A percentile compares a stretch with the other conserved stretches of the same genome.
Evolutionary conservation across 768 basidiomycete genomes (phyloP).

Genomic region (Mycena crocata): DNA sequence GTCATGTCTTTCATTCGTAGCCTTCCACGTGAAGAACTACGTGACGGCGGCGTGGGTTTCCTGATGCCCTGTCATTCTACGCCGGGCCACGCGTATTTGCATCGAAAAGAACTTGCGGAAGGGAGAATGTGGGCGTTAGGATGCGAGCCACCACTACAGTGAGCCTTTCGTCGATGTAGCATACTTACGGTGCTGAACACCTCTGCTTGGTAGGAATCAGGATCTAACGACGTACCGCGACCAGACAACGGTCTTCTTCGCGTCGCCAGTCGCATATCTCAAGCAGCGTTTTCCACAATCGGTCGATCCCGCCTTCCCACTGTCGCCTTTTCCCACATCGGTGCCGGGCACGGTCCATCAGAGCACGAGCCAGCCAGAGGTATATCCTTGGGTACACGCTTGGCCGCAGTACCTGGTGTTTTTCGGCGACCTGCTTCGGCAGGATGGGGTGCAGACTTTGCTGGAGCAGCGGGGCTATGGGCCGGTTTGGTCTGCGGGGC

Average conservation of each 20-base stretch:
- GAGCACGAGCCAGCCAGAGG: constrained; percentile 34
- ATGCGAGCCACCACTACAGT: constrained; percentile 94
- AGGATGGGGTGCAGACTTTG: constrained; percentile 58
- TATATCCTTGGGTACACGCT: constrained; percentile 70
- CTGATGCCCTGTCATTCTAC: constrained; percentile 98
- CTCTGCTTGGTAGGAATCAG: constrained; percentile 54
- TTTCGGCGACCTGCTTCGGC: constrained; percentile 81
- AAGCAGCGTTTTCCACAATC: constrained; percentile 69
- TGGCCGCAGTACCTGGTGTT: constrained; percentile 89
- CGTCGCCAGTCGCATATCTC: constrained; percentile 76
- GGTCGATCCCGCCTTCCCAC: constrained; percentile 75
- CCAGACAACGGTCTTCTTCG: constrained; percentile 87
- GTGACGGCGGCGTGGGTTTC: constrained; percentile 69
- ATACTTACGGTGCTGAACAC: constrained; percentile 17
- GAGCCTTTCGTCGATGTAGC: constrained; percentile 43
- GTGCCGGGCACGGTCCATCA: constrained; percentile 51
- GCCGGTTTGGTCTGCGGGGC: constrained; percentile 72
- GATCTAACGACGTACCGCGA: constrained; percentile 72
- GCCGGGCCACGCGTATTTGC: constrained; percentile 91
- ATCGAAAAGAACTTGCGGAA: constrained; percentile 70
- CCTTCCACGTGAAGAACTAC: constrained; percentile 61
- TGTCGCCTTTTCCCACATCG: constrained; percentile 66
- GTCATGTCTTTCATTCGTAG: constrained; percentile 77
- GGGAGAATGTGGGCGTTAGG: constrained; percentile 85
- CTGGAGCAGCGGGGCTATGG: constrained; percentile 69